A percentile compares a stretch with the other conserved stretches of the same genome.
Conservation (phyloP, 495 filamentous ascomycete genomes). For the Aspergillus sclerotioniger region DNA sequence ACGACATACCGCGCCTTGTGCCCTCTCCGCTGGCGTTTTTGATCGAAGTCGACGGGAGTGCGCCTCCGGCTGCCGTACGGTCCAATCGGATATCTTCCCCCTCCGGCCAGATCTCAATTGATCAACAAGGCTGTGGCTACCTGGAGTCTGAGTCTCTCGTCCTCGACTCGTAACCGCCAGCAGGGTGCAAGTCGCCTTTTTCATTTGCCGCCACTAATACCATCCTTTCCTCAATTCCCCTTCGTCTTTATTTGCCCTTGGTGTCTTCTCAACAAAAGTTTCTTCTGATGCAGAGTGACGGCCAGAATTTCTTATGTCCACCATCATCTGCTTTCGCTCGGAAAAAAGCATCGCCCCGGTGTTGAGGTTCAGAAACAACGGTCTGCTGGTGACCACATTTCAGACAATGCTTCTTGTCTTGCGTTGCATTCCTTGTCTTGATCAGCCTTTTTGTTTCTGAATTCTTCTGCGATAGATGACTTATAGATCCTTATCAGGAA, state of each 20-base stretch:
- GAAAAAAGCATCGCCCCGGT: slow-evolving; percentile 2
- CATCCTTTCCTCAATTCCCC: background rate
- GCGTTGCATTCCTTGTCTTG: background rate
- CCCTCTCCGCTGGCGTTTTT: background rate
- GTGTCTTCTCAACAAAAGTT: background rate
- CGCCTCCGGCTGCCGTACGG: background rate
- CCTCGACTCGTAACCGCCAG: background rate
- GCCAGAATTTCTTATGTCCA: slow-evolving; percentile 7
- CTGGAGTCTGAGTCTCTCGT: background rate
- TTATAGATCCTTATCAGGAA: background rate
- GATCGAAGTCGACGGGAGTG: background rate
- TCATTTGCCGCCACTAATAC: background rate
- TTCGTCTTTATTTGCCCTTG: background rate
- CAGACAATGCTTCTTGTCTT: background rate
- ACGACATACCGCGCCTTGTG: background rate
- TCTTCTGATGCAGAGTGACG: slow-evolving; percentile 6
- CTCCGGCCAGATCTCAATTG: background rate
- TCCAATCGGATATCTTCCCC: background rate
- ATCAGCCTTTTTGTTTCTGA: background rate
- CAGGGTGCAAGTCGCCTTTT: background rate
- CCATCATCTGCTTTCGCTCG: background rate
- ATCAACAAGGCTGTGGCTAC: background rate
- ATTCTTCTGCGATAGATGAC: background rate
- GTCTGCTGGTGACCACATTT: background rate
- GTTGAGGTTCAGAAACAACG: background rate